These are phyloP conservation scores for Penicillium janthinellum DNA, from an alignment of 2,329 filamentous ascomycete genomes.

Conservation along the genomic window DNA sequence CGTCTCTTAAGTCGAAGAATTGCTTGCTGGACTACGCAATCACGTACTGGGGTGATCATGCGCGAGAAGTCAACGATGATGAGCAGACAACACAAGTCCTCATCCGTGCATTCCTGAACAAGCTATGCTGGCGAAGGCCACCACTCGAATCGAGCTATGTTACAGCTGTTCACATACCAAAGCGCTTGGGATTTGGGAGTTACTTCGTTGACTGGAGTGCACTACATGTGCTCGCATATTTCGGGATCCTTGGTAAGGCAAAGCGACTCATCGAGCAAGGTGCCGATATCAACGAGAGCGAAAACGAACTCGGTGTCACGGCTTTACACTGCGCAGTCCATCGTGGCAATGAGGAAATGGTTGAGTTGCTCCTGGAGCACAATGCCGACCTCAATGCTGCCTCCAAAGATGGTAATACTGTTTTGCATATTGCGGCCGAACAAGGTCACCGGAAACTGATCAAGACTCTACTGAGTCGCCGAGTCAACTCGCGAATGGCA, in stretches of 20 bases:
- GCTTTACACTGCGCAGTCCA: constrained; percentile 35
- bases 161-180: constrained; percentile 19
- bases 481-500: constrained; percentile 19
- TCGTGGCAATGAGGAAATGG: constrained; percentile 34
- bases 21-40: constrained; percentile 31
- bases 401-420: constrained; percentile 32
- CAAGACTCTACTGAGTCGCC: constrained; percentile 25
- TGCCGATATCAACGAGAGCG: constrained; percentile 24
- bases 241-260: constrained; percentile 29
- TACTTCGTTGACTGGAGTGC: constrained; percentile 34
- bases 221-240: constrained; percentile 34
- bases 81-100: constrained; percentile 35
- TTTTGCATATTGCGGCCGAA: constrained; percentile 33
- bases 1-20: constrained; percentile 13
- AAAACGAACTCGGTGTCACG: constrained; percentile 30
- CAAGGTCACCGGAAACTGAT: constrained; percentile 32
- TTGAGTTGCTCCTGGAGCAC: constrained; percentile 31
- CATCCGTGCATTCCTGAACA: constrained; percentile 37
- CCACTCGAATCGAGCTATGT: constrained; percentile 14
- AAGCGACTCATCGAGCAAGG: constrained; percentile 32
- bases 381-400: constrained; percentile 29
- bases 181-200: constrained; percentile 28
- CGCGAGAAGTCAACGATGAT: constrained; percentile 30
- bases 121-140: constrained; percentile 34
- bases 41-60: constrained; percentile 35